A percentile compares a stretch with the other conserved stretches of the same genome.
These are phyloP conservation scores for Russula sp. DNA, from an alignment of 768 basidiomycete species.

Conservation along the genomic window DNA sequence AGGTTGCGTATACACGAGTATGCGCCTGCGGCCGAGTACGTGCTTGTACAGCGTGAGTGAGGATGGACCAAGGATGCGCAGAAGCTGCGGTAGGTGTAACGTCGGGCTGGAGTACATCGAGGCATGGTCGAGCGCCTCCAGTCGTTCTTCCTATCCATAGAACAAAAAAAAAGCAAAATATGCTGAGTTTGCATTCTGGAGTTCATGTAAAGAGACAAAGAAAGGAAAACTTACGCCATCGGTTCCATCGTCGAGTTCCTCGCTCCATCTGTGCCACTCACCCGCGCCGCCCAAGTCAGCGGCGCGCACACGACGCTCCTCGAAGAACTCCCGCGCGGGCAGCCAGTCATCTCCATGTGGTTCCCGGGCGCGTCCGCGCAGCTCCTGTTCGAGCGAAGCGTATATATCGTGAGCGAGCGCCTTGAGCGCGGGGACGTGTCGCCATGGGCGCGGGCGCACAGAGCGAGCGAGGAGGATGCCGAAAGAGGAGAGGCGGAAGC, in stretches of 20 bases:
- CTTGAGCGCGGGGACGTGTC: constrained; percentile 59
- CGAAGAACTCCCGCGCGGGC: constrained; percentile 55
- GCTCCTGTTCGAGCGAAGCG: constrained; percentile 28
- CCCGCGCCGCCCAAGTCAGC: constrained; percentile 49
- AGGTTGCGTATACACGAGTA: constrained; percentile 74
- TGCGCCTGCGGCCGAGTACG: constrained; percentile 60
- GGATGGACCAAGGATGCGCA: constrained; percentile 73
- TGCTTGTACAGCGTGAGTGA: constrained; percentile 75
- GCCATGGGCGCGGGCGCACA: constrained; percentile 64
- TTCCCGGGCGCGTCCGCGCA: constrained; percentile 25
- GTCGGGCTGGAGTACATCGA: constrained; percentile 40
- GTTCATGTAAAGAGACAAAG: background rate
- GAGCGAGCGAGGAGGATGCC: constrained; percentile 67
- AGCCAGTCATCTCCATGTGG: constrained; percentile 55
- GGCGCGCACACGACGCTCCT: constrained; percentile 46
- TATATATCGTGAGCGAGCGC: constrained; percentile 50
- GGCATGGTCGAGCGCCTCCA: background rate
- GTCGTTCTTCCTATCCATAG: background rate
- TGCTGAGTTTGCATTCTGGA: background rate
- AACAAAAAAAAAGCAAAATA: background rate
- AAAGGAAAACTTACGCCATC: background rate
- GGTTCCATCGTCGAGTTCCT: constrained; percentile 43
- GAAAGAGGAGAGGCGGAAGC: constrained; percentile 71
- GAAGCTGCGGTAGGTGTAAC: constrained; percentile 64
- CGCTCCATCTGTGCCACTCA: constrained; percentile 61